Percentiles rank a stretch among this genome's conserved stretches.
These are phyloP conservation scores for Phylloporus sp. DNA, from an alignment of 768 basidiomycete species.

Conservation along the genomic window DNA sequence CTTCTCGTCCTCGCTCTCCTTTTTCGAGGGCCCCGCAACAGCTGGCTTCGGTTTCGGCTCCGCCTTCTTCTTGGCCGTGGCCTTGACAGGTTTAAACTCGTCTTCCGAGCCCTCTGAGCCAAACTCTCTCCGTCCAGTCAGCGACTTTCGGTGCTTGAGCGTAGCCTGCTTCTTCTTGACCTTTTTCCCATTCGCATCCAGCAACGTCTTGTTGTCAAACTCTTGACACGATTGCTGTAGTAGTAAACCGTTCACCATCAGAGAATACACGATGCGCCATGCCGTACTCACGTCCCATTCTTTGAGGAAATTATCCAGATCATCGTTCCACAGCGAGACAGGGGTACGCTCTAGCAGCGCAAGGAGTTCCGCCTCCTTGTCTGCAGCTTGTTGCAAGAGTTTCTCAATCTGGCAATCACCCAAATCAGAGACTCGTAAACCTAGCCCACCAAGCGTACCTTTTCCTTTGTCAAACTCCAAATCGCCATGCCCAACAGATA, in stretches of 20 bases:
- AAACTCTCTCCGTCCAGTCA: conserved; percentile 36
- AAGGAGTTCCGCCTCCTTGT: conserved; percentile 80
- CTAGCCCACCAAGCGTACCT: conserved; percentile 40
- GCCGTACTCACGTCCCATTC: conserved; percentile 75
- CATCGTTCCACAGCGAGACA: conserved; percentile 82
- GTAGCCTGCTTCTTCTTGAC: conserved; percentile 55
- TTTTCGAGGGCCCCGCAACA: conserved; percentile 39
- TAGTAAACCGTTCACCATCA: conserved; percentile 2
- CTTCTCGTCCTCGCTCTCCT: conserved; percentile 40
- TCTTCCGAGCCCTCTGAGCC: conserved; percentile 44
- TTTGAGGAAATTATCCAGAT: conserved; percentile 76
- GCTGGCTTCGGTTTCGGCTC: conserved; percentile 24
- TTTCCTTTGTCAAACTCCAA: conserved; percentile 91
- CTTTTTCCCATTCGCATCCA: conserved; percentile 47
- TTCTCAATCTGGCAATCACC: conserved; percentile 63
- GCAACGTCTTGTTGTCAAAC: conserved; percentile 41
- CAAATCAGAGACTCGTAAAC: conserved; percentile 5
- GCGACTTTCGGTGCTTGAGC: conserved; percentile 50
- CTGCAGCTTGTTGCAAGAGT: conserved; percentile 69
- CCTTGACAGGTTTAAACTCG: conserved; percentile 52
- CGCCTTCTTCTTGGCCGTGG: conserved; percentile 37
- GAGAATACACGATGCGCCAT: background rate
- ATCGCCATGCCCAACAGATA: conserved; percentile 95
- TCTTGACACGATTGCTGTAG: conserved; percentile 37
- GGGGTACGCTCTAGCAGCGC: conserved; percentile 72